Conservation (phyloP, 2,329 filamentous ascomycete species). For the Ceratocystis ficicola region DNA sequence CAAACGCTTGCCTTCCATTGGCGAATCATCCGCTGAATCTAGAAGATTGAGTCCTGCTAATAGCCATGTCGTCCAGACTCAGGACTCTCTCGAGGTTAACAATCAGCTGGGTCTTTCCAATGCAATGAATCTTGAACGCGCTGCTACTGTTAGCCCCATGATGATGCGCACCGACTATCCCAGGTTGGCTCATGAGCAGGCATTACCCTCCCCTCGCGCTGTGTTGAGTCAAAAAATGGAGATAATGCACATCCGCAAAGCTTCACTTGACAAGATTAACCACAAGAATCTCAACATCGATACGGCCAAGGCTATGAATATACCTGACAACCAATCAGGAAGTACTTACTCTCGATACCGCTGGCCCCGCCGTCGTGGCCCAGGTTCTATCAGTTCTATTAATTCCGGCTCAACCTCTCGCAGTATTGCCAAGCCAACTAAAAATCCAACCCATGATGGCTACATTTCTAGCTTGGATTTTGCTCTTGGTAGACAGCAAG, state of each 20-base stretch:
- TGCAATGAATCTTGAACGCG: constrained; percentile 45
- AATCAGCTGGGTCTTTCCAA: constrained; percentile 25
- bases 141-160: constrained; percentile 55
- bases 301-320: neutral
- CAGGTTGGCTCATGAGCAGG: constrained; percentile 28
- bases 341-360: constrained; percentile 41
- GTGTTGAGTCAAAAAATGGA: constrained; percentile 40
- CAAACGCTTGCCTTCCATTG: constrained; percentile 64
- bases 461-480: constrained; percentile 80
- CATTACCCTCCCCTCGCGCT: constrained; percentile 52
- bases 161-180: constrained; percentile 43
- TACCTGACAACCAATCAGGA: constrained; percentile 35
- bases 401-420: constrained; percentile 44
- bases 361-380: constrained; percentile 41
- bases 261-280: constrained; percentile 60
- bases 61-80: constrained; percentile 5
- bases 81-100: constrained; percentile 14
- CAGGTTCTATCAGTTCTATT: constrained; percentile 46
- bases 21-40: constrained; percentile 36
- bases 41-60: neutral
- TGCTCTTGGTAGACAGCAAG: constrained; percentile 43
- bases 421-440: constrained; percentile 38
- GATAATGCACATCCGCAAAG: constrained; percentile 50
- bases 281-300: constrained; percentile 38
- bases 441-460: constrained; percentile 60